A percentile compares a stretch with the other conserved stretches of the same genome.
Evolutionary conservation across 1,284 basidiomycete species (phyloP).

Genomic region (Schizophyllum amplum): DNA sequence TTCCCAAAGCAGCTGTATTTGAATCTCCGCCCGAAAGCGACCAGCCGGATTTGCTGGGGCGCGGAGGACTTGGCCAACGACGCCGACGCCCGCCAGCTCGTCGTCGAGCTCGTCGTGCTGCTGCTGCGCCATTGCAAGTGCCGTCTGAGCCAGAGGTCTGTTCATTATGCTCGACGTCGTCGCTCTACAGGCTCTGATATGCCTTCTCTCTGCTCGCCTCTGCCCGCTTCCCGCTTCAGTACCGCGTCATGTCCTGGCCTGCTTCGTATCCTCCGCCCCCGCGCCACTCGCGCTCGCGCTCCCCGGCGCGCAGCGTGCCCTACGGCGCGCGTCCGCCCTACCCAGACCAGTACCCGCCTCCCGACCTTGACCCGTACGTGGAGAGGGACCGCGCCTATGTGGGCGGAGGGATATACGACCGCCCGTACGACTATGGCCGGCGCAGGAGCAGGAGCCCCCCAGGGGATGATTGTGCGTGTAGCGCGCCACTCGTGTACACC

Average conservation of each 20-base stretch:
- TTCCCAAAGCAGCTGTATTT: conserved; percentile 17
- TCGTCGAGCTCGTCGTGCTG: conserved; percentile 46
- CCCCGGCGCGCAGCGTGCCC: conserved; percentile 45
- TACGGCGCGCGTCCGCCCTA: conserved; percentile 48
- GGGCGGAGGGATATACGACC: conserved; percentile 21
- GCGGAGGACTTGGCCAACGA: conserved; percentile 56
- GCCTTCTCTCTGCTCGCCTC: conserved; percentile 43
- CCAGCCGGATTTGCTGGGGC: conserved; percentile 18
- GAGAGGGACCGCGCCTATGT: conserved; percentile 36
- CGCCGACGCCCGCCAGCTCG: conserved; percentile 47
- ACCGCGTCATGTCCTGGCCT: conserved; percentile 56
- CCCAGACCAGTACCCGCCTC: conserved; percentile 39
- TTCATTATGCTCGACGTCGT: conserved; percentile 79
- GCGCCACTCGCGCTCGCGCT: conserved; percentile 71
- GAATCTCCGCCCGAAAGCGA: conserved; percentile 38
- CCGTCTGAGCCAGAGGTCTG: conserved; percentile 76
- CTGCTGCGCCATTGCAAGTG: conserved; percentile 51
- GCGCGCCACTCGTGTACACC: neutral
- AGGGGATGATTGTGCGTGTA: conserved; percentile 52
- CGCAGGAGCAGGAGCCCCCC: conserved; percentile 69
- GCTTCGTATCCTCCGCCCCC: conserved; percentile 61
- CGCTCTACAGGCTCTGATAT: conserved; percentile 58
- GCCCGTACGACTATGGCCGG: conserved; percentile 59
- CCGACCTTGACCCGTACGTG: neutral
- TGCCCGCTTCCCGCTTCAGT: conserved; percentile 55